Conservation (phyloP, 1,139 yeast genomes). For the Blastobotrys apis region DNA sequence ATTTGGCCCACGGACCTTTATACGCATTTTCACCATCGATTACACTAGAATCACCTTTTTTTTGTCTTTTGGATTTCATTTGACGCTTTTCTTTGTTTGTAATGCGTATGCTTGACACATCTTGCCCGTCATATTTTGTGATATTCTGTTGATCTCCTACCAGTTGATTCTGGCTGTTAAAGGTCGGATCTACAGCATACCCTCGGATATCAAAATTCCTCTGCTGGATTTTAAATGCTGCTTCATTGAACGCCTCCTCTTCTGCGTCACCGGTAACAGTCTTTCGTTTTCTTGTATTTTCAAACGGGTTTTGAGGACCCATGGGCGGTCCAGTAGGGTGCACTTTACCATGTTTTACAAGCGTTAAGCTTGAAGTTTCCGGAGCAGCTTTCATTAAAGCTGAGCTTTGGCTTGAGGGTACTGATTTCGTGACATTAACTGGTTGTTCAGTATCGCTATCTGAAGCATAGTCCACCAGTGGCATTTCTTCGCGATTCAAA, state of each 20-base stretch:
- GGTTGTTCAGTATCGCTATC: slow-evolving; percentile 1
- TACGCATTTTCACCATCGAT: slow-evolving; percentile 45
- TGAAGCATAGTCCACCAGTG: slow-evolving; percentile 4
- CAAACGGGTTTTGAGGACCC: slow-evolving; percentile 19
- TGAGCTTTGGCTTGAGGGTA: neutral
- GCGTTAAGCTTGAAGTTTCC: slow-evolving; percentile 4
- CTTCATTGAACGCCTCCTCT: slow-evolving; percentile 39
- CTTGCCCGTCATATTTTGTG: slow-evolving; percentile 19
- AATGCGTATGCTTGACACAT: slow-evolving; percentile 19
- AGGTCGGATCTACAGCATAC: slow-evolving; percentile 33
- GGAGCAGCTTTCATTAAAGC: slow-evolving; percentile 18
- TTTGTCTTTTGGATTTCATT: slow-evolving; percentile 33
- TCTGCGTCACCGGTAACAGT: slow-evolving; percentile 39
- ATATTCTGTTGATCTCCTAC: slow-evolving; percentile 28
- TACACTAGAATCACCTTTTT: slow-evolving; percentile 38
- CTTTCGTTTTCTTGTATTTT: slow-evolving; percentile 17
- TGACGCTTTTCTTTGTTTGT: slow-evolving; percentile 25
- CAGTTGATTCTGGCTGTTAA: slow-evolving; percentile 12
- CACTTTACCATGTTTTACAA: neutral
- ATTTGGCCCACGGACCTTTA: slow-evolving; percentile 45
- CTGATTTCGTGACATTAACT: neutral
- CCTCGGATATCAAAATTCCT: slow-evolving; percentile 34
- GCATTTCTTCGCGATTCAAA: neutral
- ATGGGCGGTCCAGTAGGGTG: neutral
- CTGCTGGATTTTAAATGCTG: slow-evolving; percentile 42